A percentile compares a stretch with the other conserved stretches of the same genome.
Conservation (phyloP, 352 stramenopile genomes). For the Phytophthora litchii region DNA sequence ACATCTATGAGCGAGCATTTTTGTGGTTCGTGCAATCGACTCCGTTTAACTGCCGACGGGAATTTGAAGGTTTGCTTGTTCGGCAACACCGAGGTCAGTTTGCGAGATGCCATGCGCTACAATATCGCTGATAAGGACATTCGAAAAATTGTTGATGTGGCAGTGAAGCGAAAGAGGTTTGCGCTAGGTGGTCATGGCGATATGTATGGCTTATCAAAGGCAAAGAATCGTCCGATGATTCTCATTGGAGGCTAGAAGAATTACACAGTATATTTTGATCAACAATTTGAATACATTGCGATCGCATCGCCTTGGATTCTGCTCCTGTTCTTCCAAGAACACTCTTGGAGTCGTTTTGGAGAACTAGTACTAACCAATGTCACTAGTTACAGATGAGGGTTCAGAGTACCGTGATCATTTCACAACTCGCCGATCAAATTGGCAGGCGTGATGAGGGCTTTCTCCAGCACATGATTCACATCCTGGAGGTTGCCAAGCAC, state of each 20-base stretch:
- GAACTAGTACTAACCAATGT: background rate
- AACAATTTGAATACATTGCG: too few relatives aligned
- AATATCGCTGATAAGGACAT: conserved; percentile 87
- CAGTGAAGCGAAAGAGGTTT: conserved; percentile 94
- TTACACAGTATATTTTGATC: background rate
- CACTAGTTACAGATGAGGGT: too few relatives aligned
- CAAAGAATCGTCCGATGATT: conserved; percentile 97
- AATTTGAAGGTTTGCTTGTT: conserved; percentile 97
- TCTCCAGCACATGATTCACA: conserved; percentile 12
- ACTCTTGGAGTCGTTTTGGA: background rate
- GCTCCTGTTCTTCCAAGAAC: too few relatives aligned
- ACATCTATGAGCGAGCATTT: conserved; percentile 99
- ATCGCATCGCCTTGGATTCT: too few relatives aligned
- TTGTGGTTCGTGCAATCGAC: conserved; percentile 96
- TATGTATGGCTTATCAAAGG: conserved; percentile 92
- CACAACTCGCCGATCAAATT: conserved; percentile 5
- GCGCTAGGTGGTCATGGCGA: conserved; percentile 94
- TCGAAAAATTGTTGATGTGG: conserved; percentile 85
- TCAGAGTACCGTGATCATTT: background rate
- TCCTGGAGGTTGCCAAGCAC: conserved; percentile 26
- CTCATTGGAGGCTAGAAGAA: conserved; percentile 94
- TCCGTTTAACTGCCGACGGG: conserved; percentile 96
- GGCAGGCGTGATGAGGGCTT: conserved; percentile 15
- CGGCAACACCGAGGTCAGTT: conserved; percentile 92
- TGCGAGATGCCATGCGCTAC: conserved; percentile 91